Conservation (phyloP, 192 early-diverging fungal genomes). For the Phlyctochytrium bullatum region DNA sequence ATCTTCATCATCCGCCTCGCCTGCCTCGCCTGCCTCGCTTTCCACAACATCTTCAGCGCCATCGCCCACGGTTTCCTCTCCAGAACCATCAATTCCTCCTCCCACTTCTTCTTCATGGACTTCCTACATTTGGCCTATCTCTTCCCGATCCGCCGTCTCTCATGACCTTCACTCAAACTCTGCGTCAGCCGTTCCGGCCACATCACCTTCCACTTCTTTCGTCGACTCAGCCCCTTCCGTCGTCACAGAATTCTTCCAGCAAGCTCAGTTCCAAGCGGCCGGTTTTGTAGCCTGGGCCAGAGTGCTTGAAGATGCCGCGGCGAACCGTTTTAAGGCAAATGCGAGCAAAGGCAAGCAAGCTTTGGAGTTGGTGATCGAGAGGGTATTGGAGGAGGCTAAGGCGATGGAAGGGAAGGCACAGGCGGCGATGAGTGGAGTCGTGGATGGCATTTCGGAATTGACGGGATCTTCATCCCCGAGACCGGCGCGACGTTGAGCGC, state of each 20-base stretch:
- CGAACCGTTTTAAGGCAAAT: constrained; percentile 87
- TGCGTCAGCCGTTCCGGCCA: constrained; percentile 5
- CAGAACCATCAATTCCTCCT: too few species aligned
- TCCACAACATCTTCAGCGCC: constrained; percentile 10
- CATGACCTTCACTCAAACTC: neutral
- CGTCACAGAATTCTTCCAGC: constrained; percentile 66
- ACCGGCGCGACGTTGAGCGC: too few species aligned
- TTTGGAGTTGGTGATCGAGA: constrained; percentile 80
- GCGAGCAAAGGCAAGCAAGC: constrained; percentile 78
- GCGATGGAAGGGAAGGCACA: constrained; percentile 23
- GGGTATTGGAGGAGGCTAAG: constrained; percentile 32
- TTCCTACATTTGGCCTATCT: too few species aligned
- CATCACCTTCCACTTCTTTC: constrained; percentile 1
- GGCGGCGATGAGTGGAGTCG: neutral
- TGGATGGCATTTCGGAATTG: too few species aligned
- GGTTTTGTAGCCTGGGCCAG: constrained; percentile 51
- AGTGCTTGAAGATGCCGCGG: constrained; percentile 81
- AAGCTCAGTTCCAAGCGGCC: constrained; percentile 80
- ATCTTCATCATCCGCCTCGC: neutral
- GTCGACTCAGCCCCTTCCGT: constrained; percentile 5
- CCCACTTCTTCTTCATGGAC: constrained; percentile 11
- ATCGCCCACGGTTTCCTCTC: neutral
- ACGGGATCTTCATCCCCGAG: too few species aligned
- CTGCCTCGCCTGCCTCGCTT: neutral
- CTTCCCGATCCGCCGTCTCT: too few species aligned